Percentiles rank a stretch among this genome's conserved stretches.
Evolutionary conservation across 441 rosid species (phyloP).

Genomic region (Erodium moschatum): DNA sequence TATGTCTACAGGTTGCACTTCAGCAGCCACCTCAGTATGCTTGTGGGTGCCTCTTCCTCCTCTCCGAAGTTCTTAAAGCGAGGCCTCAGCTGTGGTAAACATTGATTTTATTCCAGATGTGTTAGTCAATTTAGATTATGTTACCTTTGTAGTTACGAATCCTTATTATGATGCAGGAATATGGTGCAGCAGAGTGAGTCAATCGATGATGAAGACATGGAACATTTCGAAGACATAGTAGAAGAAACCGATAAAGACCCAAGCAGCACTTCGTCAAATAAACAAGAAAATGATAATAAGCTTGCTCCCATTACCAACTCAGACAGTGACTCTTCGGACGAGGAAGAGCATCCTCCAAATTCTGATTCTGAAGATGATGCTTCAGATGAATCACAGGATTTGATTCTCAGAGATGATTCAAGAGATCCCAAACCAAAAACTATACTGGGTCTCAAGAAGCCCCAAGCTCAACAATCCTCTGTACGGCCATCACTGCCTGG

Average conservation of each 20-base stretch:
- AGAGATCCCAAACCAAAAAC: slow-evolving; percentile 26
- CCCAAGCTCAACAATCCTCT: slow-evolving; percentile 27
- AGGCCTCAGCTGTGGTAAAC: slow-evolving; percentile 73
- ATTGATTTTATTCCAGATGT: neutral
- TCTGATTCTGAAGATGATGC: slow-evolving; percentile 50
- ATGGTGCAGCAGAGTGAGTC: slow-evolving; percentile 65
- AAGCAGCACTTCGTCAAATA: slow-evolving; percentile 25
- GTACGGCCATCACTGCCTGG: slow-evolving; percentile 48
- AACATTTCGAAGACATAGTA: slow-evolving; percentile 71
- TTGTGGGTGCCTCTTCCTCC: slow-evolving; percentile 87
- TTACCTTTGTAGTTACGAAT: neutral
- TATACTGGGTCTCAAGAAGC: slow-evolving; percentile 23
- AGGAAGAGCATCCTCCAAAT: slow-evolving; percentile 35
- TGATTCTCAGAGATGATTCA: slow-evolving; percentile 33
- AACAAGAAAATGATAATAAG: slow-evolving; percentile 22
- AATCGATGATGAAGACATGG: slow-evolving; percentile 55
- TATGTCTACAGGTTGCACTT: slow-evolving; percentile 56
- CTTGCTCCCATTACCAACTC: slow-evolving; percentile 24
- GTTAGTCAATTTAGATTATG: neutral
- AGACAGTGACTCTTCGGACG: slow-evolving; percentile 50
- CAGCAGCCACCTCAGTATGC: slow-evolving; percentile 94
- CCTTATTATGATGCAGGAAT: slow-evolving; percentile 46
- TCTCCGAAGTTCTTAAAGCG: slow-evolving; percentile 88
- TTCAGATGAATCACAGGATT: slow-evolving; percentile 48
- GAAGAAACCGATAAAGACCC: slow-evolving; percentile 52